Evolutionary conservation across 495 filamentous ascomycete species (phyloP).

Genomic region (Penicillium desertorum): DNA sequence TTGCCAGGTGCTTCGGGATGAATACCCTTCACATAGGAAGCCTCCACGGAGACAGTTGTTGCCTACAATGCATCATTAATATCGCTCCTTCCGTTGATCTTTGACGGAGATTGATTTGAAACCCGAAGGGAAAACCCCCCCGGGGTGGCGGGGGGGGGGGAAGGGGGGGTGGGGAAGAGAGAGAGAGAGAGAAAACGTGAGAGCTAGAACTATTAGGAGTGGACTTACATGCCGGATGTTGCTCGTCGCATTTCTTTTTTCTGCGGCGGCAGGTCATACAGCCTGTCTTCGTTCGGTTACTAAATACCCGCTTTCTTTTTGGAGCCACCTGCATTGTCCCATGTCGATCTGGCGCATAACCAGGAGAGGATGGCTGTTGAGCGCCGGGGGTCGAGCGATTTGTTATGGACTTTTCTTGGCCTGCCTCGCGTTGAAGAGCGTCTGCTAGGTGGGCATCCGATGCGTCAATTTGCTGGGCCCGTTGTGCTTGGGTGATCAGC

Average conservation of each 20-base stretch:
- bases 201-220: neutral
- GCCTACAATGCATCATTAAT: conserved; percentile 50
- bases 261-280: conserved; percentile 91
- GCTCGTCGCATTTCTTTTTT: conserved; percentile 99
- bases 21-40: conserved; percentile 94
- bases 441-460: conserved; percentile 52
- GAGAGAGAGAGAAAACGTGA: neutral
- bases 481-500: conserved; percentile 43
- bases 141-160: too few relatives aligned
- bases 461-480: conserved; percentile 49
- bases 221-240: conserved; percentile 82
- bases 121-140: too few relatives aligned
- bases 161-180: too few relatives aligned
- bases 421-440: conserved; percentile 51
- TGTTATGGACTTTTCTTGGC: conserved; percentile 38
- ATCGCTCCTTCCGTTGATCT: neutral
- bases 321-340: conserved; percentile 62
- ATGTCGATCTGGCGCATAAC: conserved; percentile 42
- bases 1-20: conserved; percentile 70
- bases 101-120: neutral
- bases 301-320: conserved; percentile 86
- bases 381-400: conserved; percentile 34
- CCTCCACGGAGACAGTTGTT: conserved; percentile 90
- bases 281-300: conserved; percentile 95
- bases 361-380: conserved; percentile 36